Evolutionary conservation across 305 asterid genomes (phyloP).

Genomic region (Stenogyne calaminthoides): DNA sequence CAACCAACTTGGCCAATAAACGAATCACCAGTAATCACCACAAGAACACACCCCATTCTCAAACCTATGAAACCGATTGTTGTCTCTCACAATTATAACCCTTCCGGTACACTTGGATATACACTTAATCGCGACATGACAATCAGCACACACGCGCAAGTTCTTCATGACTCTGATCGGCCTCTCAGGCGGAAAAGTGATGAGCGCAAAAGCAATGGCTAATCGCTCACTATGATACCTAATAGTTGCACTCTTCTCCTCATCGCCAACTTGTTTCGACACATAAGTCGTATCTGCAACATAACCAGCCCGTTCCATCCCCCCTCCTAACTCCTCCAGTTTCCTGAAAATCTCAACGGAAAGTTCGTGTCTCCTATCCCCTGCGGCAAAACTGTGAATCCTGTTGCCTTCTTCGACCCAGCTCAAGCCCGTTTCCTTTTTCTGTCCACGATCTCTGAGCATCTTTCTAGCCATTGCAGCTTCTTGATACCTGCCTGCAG

Average conservation of each 20-base stretch:
- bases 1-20: conserved; percentile 2
- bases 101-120: conserved; percentile 66
- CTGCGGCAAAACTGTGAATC: conserved; percentile 81
- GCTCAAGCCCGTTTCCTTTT: conserved; percentile 85
- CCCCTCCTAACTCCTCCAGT: conserved; percentile 57
- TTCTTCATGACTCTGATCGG: conserved; percentile 80
- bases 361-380: conserved; percentile 57
- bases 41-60: conserved; percentile 72
- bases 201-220: conserved; percentile 79
- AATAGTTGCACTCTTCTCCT: conserved; percentile 61
- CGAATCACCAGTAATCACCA: conserved; percentile 79
- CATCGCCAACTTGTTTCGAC: conserved; percentile 59
- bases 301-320: conserved; percentile 67
- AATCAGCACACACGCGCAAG: conserved; percentile 79
- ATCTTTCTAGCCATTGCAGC: conserved; percentile 74
- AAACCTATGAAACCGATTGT: conserved; percentile 75
- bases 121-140: conserved; percentile 69
- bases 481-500: conserved; percentile 77
- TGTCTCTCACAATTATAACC: conserved; percentile 71
- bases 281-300: conserved; percentile 62
- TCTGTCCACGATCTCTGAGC: conserved; percentile 70
- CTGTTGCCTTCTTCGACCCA: conserved; percentile 83
- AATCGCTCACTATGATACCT: conserved; percentile 81
- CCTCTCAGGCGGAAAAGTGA: conserved; percentile 58
- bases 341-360: conserved; percentile 58